Percentiles rank a stretch among this genome's conserved stretches.
Evolutionary conservation across 306 rosid genomes (phyloP).

Genomic region (Pterocarpus macrocarpus): DNA sequence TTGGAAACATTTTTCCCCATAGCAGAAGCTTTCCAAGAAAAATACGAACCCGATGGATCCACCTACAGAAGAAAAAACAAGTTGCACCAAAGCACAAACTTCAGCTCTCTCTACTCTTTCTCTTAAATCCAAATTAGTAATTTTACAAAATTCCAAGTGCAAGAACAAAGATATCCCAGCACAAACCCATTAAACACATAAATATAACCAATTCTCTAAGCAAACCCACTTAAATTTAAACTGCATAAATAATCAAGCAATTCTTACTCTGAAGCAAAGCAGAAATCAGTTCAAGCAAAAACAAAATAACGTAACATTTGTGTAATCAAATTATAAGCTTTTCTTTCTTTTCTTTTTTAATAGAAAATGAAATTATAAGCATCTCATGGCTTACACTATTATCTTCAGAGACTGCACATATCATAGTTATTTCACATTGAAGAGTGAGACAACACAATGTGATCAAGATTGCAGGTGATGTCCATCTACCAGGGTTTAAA

Average conservation of each 20-base stretch:
- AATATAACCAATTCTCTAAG: neutral
- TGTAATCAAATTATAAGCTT: neutral
- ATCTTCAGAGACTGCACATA: conserved; percentile 2
- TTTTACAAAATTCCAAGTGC: conserved; percentile 14
- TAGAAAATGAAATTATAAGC: neutral
- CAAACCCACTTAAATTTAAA: neutral
- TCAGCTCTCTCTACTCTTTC: conserved; percentile 15
- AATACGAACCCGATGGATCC: conserved; percentile 96
- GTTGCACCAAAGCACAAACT: conserved; percentile 32
- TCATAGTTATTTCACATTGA: conserved; percentile 9
- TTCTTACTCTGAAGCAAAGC: conserved; percentile 13
- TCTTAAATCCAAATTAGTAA: conserved; percentile 16
- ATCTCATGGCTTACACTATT: neutral
- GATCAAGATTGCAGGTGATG: conserved; percentile 6
- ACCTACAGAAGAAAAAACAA: conserved; percentile 63
- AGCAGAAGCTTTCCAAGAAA: conserved; percentile 98
- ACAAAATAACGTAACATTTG: neutral
- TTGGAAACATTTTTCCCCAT: conserved; percentile 99
- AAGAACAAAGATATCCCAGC: conserved; percentile 1
- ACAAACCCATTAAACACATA: conserved; percentile 29
- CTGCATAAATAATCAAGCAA: neutral
- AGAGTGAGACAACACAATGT: conserved; percentile 1
- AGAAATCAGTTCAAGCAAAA: neutral
- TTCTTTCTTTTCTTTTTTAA: neutral
- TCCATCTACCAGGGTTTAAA: conserved; percentile 15